Base-by-base conservation (phyloP, 2,329 filamentous ascomycete genomes). In the Fusarium piperis region DNA sequence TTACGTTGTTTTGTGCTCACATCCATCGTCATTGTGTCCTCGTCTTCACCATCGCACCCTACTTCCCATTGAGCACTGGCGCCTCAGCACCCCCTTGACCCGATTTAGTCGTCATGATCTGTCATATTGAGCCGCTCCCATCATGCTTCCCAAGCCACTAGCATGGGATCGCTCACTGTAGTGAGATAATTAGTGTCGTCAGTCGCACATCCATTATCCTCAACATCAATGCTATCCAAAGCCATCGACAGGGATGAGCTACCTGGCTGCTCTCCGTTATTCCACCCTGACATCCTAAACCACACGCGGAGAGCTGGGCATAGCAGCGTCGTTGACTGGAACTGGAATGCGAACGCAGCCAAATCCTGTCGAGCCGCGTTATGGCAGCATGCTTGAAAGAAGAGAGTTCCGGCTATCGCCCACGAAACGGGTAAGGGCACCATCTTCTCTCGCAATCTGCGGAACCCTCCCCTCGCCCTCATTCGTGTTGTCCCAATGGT, bases 271-370 rank as follows among this genome's bases (percentile, higher is more conserved):
- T 18, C n/a, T 20, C 13, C 26, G n/a, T 44, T 36, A 10, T 35
- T 28, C 26, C 16, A 20, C 44, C 35, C 32, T 9, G 15, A 35
- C 15, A 23, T 23, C 32, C 46, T 26, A 55, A 16, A 23, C 48
- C 18, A 28, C n/a, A 33, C 59, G 18, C 59, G 18, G 28, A 55
- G 57, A 44, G 26, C 15, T 32, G 9, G 36, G 20, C 15, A 38
- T 33, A 38, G 26, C 4, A 41, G 15, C 39, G 33, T 18, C 38
- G 32, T 53, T 39, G 46, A 18, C 36, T 16, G 3, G n/a, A 41
- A 32, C 56, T 59, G 60, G 61, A 67, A 70, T 69, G 68, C n/a
- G 48, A 35, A 30, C 18, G 12, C 59, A 60, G 38, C 58, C 35
- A 56, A 46, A 62, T 53, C 48, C 48, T 58, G 33, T 52, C 41